Conservation (phyloP, 805 yeast species). For the Saccharomycopsis javanensis region DNA sequence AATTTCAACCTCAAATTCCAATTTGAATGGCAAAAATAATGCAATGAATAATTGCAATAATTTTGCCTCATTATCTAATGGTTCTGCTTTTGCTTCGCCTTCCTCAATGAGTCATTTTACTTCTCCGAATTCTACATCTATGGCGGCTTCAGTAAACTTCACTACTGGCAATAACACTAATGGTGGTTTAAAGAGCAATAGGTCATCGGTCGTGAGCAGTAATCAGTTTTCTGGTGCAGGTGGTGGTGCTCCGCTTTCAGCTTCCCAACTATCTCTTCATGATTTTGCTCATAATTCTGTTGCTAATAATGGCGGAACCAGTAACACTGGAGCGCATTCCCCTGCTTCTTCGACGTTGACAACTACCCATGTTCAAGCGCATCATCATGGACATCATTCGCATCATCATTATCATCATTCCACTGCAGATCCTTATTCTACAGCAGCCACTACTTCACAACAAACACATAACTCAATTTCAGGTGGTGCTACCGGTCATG, state of each 20-base stretch:
- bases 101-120: not conserved
- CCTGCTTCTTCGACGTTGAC: slow-evolving; percentile 6
- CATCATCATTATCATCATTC: slow-evolving; percentile 16
- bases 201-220: slow-evolving; percentile 6
- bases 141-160: slow-evolving; percentile 1
- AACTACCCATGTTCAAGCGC: slow-evolving; percentile 7
- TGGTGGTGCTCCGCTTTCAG: not conserved
- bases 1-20: not conserved
- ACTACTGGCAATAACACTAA: not conserved
- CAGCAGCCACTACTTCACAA: not conserved
- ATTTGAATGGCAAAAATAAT: not conserved
- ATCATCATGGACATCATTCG: slow-evolving; percentile 18
- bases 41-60: not conserved
- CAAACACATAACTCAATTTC: not conserved
- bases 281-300: not conserved
- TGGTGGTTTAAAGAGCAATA: slow-evolving; percentile 1
- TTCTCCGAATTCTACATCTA: not conserved
- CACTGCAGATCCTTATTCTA: not conserved
- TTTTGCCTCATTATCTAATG: not conserved
- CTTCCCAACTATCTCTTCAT: slow-evolving; percentile 3
- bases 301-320: not conserved
- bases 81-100: not conserved
- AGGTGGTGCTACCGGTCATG: not conserved
- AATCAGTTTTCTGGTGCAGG: not conserved
- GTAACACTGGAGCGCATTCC: not conserved